Conservation (phyloP, 1,284 basidiomycete species). For the Sporisorium graminicola region DNA sequence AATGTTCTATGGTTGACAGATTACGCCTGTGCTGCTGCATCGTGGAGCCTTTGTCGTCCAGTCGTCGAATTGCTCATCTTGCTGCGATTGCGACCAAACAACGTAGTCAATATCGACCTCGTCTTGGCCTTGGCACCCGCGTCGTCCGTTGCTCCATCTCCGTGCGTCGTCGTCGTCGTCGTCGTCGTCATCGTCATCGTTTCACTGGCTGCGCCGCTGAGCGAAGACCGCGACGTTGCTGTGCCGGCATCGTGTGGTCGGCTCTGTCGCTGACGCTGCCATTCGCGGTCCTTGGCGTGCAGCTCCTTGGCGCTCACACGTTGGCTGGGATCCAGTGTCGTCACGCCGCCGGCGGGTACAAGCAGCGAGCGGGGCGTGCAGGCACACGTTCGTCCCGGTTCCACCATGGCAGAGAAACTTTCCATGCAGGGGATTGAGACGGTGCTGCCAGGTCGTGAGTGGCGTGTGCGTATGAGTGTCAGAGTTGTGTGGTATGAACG, state of each 20-base stretch:
- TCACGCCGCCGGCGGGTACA: slow-evolving; percentile 32
- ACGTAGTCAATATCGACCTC: not conserved
- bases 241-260: not conserved
- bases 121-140: not conserved
- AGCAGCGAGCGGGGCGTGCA: slow-evolving; percentile 45
- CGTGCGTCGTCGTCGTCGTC: not conserved
- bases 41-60: not conserved
- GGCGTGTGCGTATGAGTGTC: not conserved
- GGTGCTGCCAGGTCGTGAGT: not conserved
- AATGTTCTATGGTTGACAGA: not conserved
- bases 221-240: not conserved
- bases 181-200: too few species aligned
- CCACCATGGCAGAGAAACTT: slow-evolving; percentile 3
- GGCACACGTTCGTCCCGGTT: slow-evolving; percentile 23
- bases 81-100: slow-evolving; percentile 3
- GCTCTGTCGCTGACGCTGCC: slow-evolving; percentile 20
- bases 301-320: slow-evolving; percentile 44
- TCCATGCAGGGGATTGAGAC: not conserved
- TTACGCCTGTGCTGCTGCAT: too few species aligned
- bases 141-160: not conserved
- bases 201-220: not conserved
- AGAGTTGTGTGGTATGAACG: not conserved
- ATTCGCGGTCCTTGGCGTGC: slow-evolving; percentile 25
- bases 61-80: not conserved
- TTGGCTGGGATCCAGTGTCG: slow-evolving; percentile 36